Evolutionary conservation across 2,329 filamentous ascomycete genomes (phyloP).

Genomic region (Gnomoniopsis smithogilvyi): DNA sequence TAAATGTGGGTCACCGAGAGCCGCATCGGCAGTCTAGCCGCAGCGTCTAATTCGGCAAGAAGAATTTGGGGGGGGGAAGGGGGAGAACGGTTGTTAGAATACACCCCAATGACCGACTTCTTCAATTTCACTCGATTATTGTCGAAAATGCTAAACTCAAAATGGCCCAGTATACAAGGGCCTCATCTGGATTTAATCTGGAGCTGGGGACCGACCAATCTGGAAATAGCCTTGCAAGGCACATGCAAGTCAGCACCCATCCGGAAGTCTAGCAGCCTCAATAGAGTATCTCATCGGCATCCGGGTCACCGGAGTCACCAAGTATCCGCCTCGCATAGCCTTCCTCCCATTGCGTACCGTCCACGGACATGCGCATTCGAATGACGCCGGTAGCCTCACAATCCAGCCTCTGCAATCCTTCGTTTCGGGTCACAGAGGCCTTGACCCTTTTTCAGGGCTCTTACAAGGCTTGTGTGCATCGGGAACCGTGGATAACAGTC

Average conservation of each 20-base stretch:
- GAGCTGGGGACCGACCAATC: not conserved
- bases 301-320: not conserved
- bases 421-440: not conserved
- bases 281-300: not conserved
- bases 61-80: too few species aligned
- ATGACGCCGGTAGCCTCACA: not conserved
- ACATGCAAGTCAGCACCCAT: not conserved
- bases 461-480: not conserved
- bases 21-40: too few species aligned
- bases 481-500: not conserved
- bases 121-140: too few species aligned
- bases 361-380: slow-evolving; percentile 1
- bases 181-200: not conserved
- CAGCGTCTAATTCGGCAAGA: too few species aligned
- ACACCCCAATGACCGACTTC: too few species aligned
- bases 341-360: not conserved
- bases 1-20: too few species aligned
- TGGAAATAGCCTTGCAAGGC: not conserved
- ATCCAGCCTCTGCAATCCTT: not conserved
- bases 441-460: not conserved
- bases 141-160: too few species aligned
- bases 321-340: not conserved
- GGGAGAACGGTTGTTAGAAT: too few species aligned
- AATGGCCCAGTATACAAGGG: too few species aligned
- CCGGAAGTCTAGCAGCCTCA: not conserved